Evolutionary conservation across 2,329 filamentous ascomycete genomes (phyloP), one percentile per base, ranked within the genome.

Genomic region (Colletotrichum musae): DNA sequence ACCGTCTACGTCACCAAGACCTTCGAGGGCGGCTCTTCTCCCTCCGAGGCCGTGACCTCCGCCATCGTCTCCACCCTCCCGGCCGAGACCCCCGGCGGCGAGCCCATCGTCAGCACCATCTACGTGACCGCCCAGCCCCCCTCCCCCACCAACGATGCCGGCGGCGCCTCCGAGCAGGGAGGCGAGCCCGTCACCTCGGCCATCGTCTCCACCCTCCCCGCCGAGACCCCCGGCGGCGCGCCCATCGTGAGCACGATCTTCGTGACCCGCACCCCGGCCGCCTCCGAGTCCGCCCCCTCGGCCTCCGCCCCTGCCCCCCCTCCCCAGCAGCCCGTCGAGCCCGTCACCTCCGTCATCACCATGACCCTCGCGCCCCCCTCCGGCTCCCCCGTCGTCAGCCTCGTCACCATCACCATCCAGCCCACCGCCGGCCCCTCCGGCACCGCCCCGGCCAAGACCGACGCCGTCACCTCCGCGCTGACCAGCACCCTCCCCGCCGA

Each of bases 361-460:
- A 67, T 72, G 62, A 72, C 68, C 7, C 36, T 72, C 32, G 28
- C 60, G 5, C 58, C 70, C 4, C 47, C 60, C 41, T 47, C 45
- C n/a, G 63, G 58, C 47, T 43, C 64, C 24, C 70, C 67, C 18
- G 53, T 48, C 15, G 21, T 70, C 54, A 59, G 50, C 56, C 51
- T 70, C 47, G 68, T 67, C n/a, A 70, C 64, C 5, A 24, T 72
- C 47, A 72, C 70, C 4, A 48, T 70, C 28, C 68, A 70, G 45
- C 68, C 68, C 24, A 61, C 53, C 7, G 65, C 53, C 13, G 59
- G 36, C 18, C 58, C 64, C 43, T 60, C 68, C 15, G 63, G 48
- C 53, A 57, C 58, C 5, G 64, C 39, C 18, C 53, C 64, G 18
- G 57, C 43, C 54, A 41, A 57, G 50, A 53, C 59, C 21, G 50